Evolutionary conservation across 2,329 filamentous ascomycete species (phyloP), one percentile per base, ranked within the genome.

Genomic region (Phaeophleospora eucalypticola): DNA sequence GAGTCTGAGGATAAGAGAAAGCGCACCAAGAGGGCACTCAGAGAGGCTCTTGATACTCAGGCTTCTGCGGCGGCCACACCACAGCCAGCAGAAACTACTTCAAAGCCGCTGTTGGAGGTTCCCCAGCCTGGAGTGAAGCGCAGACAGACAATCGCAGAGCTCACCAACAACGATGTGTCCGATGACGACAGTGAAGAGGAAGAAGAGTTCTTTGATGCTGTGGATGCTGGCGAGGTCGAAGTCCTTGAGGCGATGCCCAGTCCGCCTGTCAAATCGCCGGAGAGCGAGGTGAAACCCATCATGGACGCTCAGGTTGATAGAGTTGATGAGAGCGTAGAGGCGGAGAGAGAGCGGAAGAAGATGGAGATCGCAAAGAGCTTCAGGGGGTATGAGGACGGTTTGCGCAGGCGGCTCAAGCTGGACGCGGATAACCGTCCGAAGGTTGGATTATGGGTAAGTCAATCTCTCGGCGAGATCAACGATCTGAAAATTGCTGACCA

Each of bases 181-280:
- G 83, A 90, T 48, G 86, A 89, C 3, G 86, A 87, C 21, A 89
- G 86, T 36, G 87, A 95, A 41, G 86, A 87, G 27, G 89, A 89
- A 39, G 86, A 95, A 43, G 91, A 97, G 64, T 98, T 98, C 67
- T 98, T 97, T 59, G 93, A 98, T 69, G 93, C 93, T 7, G 85
- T 98, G 4, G 93, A 95, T 67, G 87, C 90, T 35, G 93, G 93
- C 12, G 87, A 93, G 61, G 87, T 97, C 14, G 84, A 95, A 57
- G 82, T 94, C 4, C 73, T 85, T 3, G 81, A 84, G 48, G 67
- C 74, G n/a, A 76, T 88, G 70, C 81, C 84, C 4, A 42, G 21
- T 68, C 73, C 34, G 67, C 78, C 39, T 57, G 51, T 52, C 46
- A 40, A 53, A 36, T 53, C 52, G 17, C 53, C 51, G 17, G 53